These are phyloP conservation scores for Fusarium sterilihyphosum DNA, from an alignment of 2,329 filamentous ascomycete species.

Conservation along the genomic window DNA sequence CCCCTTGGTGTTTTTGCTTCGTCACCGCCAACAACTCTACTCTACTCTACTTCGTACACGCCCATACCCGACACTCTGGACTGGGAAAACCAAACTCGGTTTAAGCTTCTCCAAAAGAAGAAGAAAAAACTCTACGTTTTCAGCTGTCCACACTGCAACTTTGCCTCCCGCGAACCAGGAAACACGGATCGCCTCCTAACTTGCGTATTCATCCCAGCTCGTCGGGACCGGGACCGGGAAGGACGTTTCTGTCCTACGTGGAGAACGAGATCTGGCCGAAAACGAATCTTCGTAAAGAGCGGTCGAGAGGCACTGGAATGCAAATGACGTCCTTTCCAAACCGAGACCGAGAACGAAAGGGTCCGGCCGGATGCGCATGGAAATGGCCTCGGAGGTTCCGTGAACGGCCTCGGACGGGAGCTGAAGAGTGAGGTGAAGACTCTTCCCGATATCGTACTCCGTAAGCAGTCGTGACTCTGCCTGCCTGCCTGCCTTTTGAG, in stretches of 20 bases:
- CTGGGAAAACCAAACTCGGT: neutral
- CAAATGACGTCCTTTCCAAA: conserved; percentile 11
- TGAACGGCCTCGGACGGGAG: neutral
- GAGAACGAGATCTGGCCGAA: neutral
- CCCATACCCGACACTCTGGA: neutral
- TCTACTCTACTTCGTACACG: neutral
- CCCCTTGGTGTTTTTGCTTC: conserved; percentile 14
- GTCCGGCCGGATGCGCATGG: neutral
- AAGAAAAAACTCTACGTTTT: neutral
- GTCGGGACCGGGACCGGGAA: neutral
- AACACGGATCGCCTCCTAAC: neutral
- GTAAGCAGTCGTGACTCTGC: neutral
- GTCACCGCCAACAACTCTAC: neutral
- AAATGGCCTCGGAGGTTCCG: conserved; percentile 24
- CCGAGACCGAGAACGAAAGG: neutral
- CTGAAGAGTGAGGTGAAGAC: neutral
- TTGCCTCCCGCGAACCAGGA: neutral
- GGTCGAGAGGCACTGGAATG: conserved; percentile 27
- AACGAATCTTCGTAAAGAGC: conserved; percentile 17
- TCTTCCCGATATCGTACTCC: neutral
- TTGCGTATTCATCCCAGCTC: neutral
- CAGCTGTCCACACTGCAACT: neutral
- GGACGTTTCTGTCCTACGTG: neutral
- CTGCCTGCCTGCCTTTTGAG: neutral
- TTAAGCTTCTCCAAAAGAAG: neutral